These are phyloP conservation scores for Colletotrichum liaoningense DNA, from an alignment of 2,329 filamentous ascomycete species.

Conservation along the genomic window DNA sequence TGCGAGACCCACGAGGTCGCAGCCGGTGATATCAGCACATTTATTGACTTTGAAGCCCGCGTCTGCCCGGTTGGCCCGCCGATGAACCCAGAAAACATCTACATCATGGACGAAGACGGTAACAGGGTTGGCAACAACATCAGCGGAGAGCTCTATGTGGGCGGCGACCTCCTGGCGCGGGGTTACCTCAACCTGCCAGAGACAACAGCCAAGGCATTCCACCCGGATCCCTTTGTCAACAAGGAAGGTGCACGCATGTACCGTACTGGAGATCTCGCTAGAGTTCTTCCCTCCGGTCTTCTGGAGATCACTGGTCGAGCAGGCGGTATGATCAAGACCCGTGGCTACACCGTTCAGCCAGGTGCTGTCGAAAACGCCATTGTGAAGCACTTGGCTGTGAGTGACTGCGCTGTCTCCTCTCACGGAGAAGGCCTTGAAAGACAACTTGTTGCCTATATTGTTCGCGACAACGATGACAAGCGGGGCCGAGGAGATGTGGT, in stretches of 20 bases:
- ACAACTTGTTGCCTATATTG: constrained; percentile 82
- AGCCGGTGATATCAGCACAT: constrained; percentile 78
- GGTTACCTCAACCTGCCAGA: constrained; percentile 86
- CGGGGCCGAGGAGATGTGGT: constrained; percentile 70
- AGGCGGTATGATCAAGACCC: constrained; percentile 84
- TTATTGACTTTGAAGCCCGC: constrained; percentile 70
- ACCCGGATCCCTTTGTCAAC: constrained; percentile 71
- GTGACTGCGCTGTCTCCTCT: constrained; percentile 77
- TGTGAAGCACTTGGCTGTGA: constrained; percentile 75
- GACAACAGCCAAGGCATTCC: constrained; percentile 79
- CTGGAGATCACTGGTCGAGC: constrained; percentile 82
- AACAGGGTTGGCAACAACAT: constrained; percentile 71
- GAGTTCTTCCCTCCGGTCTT: constrained; percentile 73
- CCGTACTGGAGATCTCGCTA: constrained; percentile 77
- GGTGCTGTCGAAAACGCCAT: constrained; percentile 82
- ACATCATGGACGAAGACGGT: constrained; percentile 78
- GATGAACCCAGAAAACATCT: constrained; percentile 74
- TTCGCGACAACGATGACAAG: constrained; percentile 71
- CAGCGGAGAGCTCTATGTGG: constrained; percentile 80
- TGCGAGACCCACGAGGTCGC: constrained; percentile 86
- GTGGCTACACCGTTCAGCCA: constrained; percentile 82
- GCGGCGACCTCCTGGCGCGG: constrained; percentile 78
- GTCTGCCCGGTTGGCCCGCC: constrained; percentile 82
- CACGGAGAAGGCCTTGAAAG: constrained; percentile 81
- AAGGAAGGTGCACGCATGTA: constrained; percentile 76